These are phyloP conservation scores for Chrysoporthe cubensis DNA, from an alignment of 2,329 filamentous ascomycete genomes.

Conservation along the genomic window DNA sequence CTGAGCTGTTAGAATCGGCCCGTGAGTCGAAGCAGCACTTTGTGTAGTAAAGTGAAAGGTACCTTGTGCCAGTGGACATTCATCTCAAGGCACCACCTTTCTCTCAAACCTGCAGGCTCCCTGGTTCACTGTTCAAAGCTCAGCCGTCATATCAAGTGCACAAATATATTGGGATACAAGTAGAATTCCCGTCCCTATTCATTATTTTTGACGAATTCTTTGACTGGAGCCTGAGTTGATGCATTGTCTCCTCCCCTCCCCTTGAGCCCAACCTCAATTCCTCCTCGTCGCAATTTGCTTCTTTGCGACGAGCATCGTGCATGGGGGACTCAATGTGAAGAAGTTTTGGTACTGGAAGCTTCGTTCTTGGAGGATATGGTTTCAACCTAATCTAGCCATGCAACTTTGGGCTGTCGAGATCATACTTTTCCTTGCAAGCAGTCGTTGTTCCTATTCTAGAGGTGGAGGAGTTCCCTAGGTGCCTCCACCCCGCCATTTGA, in stretches of 20 bases:
- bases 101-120: neutral
- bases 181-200: neutral
- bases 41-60: neutral
- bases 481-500: neutral
- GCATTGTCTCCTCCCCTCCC: neutral
- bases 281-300: too few relatives aligned
- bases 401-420: too few relatives aligned
- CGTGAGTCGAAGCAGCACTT: neutral
- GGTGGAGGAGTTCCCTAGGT: neutral
- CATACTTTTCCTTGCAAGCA: neutral
- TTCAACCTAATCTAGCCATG: too few relatives aligned
- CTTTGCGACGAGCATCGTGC: too few relatives aligned
- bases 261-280: too few relatives aligned
- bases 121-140: neutral
- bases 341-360: too few relatives aligned
- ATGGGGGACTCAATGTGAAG: too few relatives aligned
- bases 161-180: neutral
- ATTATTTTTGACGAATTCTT: neutral
- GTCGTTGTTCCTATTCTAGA: neutral
- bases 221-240: neutral
- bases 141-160: neutral
- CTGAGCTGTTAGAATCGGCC: too few relatives aligned
- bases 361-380: too few relatives aligned
- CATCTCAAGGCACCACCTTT: neutral
- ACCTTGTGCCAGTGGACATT: neutral